A percentile compares a stretch with the other conserved stretches of the same genome.
These are phyloP conservation scores for Lasiodiplodia gonubiensis DNA, from an alignment of 2,329 filamentous ascomycete genomes.

Conservation along the genomic window DNA sequence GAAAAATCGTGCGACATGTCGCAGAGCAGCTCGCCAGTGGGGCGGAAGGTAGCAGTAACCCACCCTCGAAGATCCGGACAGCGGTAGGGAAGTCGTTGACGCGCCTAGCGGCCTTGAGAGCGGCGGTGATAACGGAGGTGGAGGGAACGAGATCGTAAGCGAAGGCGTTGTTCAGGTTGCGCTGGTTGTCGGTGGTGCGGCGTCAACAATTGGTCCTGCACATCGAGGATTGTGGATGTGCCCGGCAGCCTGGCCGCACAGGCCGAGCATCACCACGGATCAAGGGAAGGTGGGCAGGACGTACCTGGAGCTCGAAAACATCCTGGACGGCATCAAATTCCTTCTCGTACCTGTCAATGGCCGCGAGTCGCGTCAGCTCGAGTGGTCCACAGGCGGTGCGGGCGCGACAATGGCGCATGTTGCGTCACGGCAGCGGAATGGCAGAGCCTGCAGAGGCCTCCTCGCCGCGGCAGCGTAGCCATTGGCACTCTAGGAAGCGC, in stretches of 20 bases:
- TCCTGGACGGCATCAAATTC: conserved; percentile 98
- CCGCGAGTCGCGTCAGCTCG: conserved; percentile 33
- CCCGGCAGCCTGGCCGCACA: conserved; percentile 22
- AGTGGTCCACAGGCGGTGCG: neutral
- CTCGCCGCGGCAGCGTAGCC: conserved; percentile 1
- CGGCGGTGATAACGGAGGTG: conserved; percentile 85
- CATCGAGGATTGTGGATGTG: neutral
- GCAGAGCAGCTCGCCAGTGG: neutral
- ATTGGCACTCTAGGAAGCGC: conserved; percentile 20
- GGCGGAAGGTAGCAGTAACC: conserved; percentile 39
- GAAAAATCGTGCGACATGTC: neutral
- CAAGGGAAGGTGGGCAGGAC: conserved; percentile 38
- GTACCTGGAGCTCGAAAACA: conserved; percentile 99
- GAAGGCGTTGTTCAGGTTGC: conserved; percentile 99
- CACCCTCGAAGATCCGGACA: conserved; percentile 98
- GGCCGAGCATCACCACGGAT: conserved; percentile 13
- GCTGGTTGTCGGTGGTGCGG: conserved; percentile 55
- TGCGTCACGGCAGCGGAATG: neutral
- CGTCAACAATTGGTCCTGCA: neutral
- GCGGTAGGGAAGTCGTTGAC: conserved; percentile 99
- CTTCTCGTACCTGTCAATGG: conserved; percentile 85
- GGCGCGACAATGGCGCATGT: conserved; percentile 1
- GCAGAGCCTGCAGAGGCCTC: conserved; percentile 24
- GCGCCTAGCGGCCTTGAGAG: conserved; percentile 89
- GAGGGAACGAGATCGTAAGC: conserved; percentile 99